Base-by-base conservation (phyloP, 31 red algal genomes). In the Pterothamnion heteromorphum region DNA sequence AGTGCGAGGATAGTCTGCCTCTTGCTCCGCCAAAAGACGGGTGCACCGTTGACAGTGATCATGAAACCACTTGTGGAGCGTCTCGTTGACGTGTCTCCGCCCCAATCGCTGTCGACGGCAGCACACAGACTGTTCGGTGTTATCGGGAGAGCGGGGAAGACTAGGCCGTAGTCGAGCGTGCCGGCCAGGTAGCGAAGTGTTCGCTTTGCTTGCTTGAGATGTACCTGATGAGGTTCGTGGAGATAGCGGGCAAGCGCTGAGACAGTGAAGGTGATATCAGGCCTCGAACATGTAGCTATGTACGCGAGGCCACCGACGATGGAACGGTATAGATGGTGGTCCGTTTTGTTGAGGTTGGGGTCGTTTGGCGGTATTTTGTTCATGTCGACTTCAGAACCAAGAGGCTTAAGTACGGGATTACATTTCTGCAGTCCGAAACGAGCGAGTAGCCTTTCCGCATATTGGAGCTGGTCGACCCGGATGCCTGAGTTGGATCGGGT, bases 11-110 rank as follows among this genome's bases (percentile, higher is more conserved):
- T 0, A 37, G 81, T 86, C 64, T 87, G 91, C 0, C 0, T 35
- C 33, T 92, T 51, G 2, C 3, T 43, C 64, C 43, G 30, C 81
- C 81, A 87, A 18, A 64, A 2, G 0, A 92, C 35, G 3, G 91
- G 4, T 5, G 80, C 0, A 30, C 43, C 35, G 81, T 90, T 80
- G 64, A 90, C 20, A 31, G 58, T 26, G 58, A 90, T 24, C 0
- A 90, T 21, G 34, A 30, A 86, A 20, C 91, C 91, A 3, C 18
- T 44, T 57, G 91, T 92, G 23, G 81, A 92, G 0, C 0, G 76
- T 4, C 91, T 3, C 14, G 80, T 32, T n/a, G 84, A 35, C 27
- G 3, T 26, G 71, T 36, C 2, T 3, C 58, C 32, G 74, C 74
- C 32, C 35, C 80, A 92, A 57, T 91, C 72, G 74, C 27, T 3